Evolutionary conservation across 1,284 basidiomycete species (phyloP), one percentile per base, ranked within the genome.

Genomic region (Paramarasmius palmivorus): DNA sequence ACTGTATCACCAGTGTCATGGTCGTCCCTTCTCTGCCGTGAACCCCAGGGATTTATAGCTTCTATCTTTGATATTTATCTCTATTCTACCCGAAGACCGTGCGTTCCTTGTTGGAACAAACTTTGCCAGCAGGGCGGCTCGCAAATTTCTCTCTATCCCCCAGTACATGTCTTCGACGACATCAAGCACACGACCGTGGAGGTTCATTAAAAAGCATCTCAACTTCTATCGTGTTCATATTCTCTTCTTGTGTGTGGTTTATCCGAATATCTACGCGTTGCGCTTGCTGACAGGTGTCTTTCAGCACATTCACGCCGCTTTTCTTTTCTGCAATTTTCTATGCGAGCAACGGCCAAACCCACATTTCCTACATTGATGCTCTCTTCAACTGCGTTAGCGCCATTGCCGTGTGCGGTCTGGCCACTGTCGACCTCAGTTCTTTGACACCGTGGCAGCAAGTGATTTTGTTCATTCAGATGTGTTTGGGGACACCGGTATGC

Each of bases 401-500:
- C 8, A 84, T 92, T 75, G 85, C 86, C 3, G 87, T 92, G 54
- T 91, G 88, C 61, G 91, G 92, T 12, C 74, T 94, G 23, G 77
- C 81, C 39, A 86, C 90, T 4, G 73, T 92, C 59, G 84, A 93
- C 67, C 68, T 93, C 61, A 91, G 87, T 64, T 73, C 75, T 41
- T 70, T 91, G 62, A 93, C 90, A 1, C 70, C 72, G 44, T 90
- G 84, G 74, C 92, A 94, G 65, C 92, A 94, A 73, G 74, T 73
- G 15, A 75, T 94, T 20, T 63, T 93, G 49, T 88, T 89, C 66
- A 63, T 88, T 19, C 82, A 83, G 64, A 88, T 90, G 86, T 84
- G 80, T 59, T 60, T 88, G 25, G 89, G 89, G 6, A 88, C 77
- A 59, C 87, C 86, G 35, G 87, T 90, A 59, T 63, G 86, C 77